These are phyloP conservation scores for Sporothrix protearum DNA, from an alignment of 2,329 filamentous ascomycete species.

Conservation along the genomic window DNA sequence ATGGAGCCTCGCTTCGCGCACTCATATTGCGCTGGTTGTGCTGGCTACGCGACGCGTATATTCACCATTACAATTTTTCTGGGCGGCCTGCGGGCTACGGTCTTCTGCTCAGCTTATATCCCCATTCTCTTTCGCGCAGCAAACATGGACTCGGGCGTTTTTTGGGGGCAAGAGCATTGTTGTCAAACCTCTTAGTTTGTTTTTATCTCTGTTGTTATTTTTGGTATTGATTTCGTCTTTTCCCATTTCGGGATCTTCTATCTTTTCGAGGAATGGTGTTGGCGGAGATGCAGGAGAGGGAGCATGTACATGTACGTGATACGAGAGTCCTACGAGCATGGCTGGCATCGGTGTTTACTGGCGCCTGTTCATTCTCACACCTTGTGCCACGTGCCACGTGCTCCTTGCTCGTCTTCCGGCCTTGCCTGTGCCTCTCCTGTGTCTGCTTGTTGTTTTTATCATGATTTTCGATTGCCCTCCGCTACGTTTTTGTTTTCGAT, in stretches of 20 bases:
- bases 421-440: not conserved
- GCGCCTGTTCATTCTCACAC: not conserved
- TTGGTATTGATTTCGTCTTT: not conserved
- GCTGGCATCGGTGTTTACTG: not conserved
- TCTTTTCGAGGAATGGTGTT: not conserved
- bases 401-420: not conserved
- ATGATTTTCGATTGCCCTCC: not conserved
- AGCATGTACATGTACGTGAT: too few species aligned
- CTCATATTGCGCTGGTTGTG: too few species aligned
- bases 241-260: not conserved
- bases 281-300: not conserved
- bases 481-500: not conserved
- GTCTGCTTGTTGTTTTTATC: not conserved
- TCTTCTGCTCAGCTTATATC: not conserved
- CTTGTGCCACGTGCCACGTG: not conserved
- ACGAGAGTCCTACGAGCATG: not conserved
- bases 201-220: not conserved
- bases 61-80: not conserved
- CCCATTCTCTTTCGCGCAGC: slow-evolving; percentile 9
- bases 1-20: not conserved
- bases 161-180: slow-evolving; percentile 5
- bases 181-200: slow-evolving; percentile 2
- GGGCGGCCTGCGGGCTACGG: not conserved
- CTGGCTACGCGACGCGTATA: not conserved
- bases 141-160: slow-evolving; percentile 25